Evolutionary conservation across 306 rosid genomes (phyloP).

Genomic region (Argentina anserina): DNA sequence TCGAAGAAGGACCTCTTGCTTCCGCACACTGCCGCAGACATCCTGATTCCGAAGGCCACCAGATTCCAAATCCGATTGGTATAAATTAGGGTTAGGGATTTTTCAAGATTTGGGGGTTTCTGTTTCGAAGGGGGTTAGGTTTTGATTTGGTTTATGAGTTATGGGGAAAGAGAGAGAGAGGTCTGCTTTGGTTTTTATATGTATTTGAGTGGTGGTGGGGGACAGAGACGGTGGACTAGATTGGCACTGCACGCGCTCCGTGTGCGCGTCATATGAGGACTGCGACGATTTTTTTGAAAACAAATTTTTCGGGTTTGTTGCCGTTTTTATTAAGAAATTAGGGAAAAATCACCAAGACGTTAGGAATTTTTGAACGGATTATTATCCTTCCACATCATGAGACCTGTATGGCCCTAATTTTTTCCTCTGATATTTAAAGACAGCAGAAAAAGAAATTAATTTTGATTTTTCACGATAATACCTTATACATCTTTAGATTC

Average conservation of each 20-base stretch:
- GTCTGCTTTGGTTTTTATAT: neutral
- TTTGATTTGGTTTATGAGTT: neutral
- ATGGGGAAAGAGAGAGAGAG: neutral
- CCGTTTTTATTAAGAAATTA: too few relatives aligned
- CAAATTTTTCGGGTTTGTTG: too few relatives aligned
- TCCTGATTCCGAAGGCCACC: slow-evolving; percentile 28
- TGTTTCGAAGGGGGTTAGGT: slow-evolving; percentile 16
- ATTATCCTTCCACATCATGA: too few relatives aligned
- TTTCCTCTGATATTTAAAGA: too few relatives aligned
- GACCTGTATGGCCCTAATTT: too few relatives aligned
- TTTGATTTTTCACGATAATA: too few relatives aligned
- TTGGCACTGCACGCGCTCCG: neutral
- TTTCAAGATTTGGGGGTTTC: neutral
- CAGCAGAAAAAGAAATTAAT: too few relatives aligned
- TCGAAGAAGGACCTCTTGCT: slow-evolving; percentile 96
- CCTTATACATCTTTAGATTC: too few relatives aligned
- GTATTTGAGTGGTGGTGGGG: neutral
- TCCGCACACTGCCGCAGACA: slow-evolving; percentile 99
- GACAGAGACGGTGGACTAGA: neutral
- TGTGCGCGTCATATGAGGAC: neutral
- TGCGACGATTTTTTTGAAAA: too few relatives aligned
- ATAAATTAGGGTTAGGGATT: slow-evolving; percentile 19
- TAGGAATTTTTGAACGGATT: too few relatives aligned
- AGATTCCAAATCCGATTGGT: slow-evolving; percentile 11
- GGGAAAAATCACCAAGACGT: too few relatives aligned